Base-by-base conservation (phyloP, 768 basidiomycete species). In the Boletus patriciae region DNA sequence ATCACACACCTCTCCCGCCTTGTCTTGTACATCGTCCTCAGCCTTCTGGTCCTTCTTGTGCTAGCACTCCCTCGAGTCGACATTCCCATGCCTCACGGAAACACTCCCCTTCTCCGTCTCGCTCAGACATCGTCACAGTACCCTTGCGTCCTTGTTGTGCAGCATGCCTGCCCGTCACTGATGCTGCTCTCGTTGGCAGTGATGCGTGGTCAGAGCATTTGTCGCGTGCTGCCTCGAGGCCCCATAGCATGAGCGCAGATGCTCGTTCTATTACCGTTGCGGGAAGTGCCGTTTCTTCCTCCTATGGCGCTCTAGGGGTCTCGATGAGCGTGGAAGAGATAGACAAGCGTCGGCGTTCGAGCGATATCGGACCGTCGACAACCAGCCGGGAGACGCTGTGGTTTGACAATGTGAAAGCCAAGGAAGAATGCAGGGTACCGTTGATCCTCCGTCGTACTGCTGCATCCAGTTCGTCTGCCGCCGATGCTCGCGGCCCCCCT, bases 131-230 rank as follows among this genome's bases (percentile, higher is more conserved):
- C 25, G 60, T 76, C 31, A 90, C 86, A 0, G 71, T 92, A 1
- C 90, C 90, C 8, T 74, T 92, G 16, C 84, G 90, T 42, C 77
- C 83, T 13, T 92, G 90, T 69, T 92, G 90, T 63, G 68, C 77
- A 10, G 79, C 83, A 44, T 92, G 90, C 65, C 77, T 81, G 40
- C 67, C 71, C 36, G 77, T 78, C 56, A 86, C 82, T 3, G 88
- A 90, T 43, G 77, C 82, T 52, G 81, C 77, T 47, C 64, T 82
- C 37, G 68, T 76, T 41, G 74, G 81, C 60, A 86, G 84, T 33
- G 81, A 82, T 21, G 68, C 77, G 1, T 89, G 85, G 85, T 70
- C 80, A 54, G 85, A 83, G 63, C 81, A 75, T 63, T 90, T 88
- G 66, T 78, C 85, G 4, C 78, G 78, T 34, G 84, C 82, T 8